phyloP scores from a whole-genome alignment of 1,284 basidiomycete species.

The Golubevia pallescens region DNA sequence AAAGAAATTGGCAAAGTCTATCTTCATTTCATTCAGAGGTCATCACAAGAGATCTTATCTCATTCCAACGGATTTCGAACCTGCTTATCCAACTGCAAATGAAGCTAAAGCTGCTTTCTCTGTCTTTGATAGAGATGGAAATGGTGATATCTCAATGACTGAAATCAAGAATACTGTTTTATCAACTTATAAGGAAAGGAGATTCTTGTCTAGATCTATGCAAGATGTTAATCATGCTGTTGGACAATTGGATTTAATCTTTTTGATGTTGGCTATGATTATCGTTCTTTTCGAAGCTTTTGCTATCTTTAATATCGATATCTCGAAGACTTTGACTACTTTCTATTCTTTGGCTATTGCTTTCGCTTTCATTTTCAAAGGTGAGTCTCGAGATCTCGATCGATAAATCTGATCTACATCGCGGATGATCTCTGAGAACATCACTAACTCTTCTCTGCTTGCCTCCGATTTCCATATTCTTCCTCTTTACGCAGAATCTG shows the following conservation, averaged over 20 bases:
- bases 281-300: conserved; percentile 54
- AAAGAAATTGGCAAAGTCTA: conserved; percentile 73
- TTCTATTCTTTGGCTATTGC: conserved; percentile 59
- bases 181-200: conserved; percentile 56
- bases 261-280: conserved; percentile 33
- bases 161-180: conserved; percentile 76
- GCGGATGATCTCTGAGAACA: no score
- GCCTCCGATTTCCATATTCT: no score
- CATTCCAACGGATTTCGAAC: conserved; percentile 74
- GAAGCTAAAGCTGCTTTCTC: conserved; percentile 74
- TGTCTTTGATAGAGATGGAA: conserved; percentile 74
- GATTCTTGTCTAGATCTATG: conserved; percentile 48
- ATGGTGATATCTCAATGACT: conserved; percentile 77
- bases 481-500: conserved; percentile 17
- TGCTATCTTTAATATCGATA: conserved; percentile 57
- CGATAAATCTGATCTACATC: no score
- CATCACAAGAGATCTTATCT: conserved; percentile 70
- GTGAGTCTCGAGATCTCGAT: no score
- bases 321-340: conserved; percentile 46
- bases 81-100: conserved; percentile 72
- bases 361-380: conserved; percentile 59
- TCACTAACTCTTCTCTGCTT: no score
- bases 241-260: conserved; percentile 43
- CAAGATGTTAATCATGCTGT: conserved; percentile 59
- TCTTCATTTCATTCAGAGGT: conserved; percentile 72